These are phyloP conservation scores for Mitragyna speciosa DNA, from an alignment of 257 asterid species.

Conservation along the genomic window DNA sequence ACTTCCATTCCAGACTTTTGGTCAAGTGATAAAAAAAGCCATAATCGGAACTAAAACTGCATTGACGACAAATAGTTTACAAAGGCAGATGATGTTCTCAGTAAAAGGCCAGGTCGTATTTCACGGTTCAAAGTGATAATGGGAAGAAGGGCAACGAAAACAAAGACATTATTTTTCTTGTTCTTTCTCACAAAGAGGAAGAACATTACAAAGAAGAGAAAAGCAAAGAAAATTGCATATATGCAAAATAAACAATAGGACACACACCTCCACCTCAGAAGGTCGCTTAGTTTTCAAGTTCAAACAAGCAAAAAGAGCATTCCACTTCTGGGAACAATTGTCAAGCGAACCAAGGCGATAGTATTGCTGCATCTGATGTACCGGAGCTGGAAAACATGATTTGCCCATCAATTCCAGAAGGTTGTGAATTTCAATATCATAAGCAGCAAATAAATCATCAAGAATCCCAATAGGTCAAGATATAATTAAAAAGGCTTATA, in stretches of 20 bases:
- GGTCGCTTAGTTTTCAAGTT: conserved; percentile 66
- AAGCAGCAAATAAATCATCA: not conserved
- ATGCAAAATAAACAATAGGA: not conserved
- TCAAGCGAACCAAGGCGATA: conserved; percentile 78
- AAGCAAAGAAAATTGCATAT: not conserved
- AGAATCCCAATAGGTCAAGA: not conserved
- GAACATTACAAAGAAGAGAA: not conserved
- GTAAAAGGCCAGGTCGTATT: not conserved
- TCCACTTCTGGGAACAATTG: conserved; percentile 71
- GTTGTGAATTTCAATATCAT: not conserved
- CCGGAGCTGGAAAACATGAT: conserved; percentile 66
- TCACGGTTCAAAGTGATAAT: not conserved
- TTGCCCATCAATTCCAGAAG: conserved; percentile 15
- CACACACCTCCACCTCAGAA: conserved; percentile 68
- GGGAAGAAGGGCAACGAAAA: not conserved
- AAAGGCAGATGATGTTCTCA: not conserved
- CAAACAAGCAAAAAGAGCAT: conserved; percentile 73
- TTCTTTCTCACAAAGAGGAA: not conserved
- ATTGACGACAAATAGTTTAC: not conserved
- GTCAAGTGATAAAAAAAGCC: not conserved
- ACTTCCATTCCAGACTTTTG: too few species aligned
- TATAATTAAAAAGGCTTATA: not conserved
- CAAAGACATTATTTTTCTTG: not conserved
- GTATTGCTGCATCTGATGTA: conserved; percentile 89
- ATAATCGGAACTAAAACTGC: not conserved